These are phyloP conservation scores for Blastobotrys elegans DNA, from an alignment of 1,139 yeast genomes.

Conservation along the genomic window DNA sequence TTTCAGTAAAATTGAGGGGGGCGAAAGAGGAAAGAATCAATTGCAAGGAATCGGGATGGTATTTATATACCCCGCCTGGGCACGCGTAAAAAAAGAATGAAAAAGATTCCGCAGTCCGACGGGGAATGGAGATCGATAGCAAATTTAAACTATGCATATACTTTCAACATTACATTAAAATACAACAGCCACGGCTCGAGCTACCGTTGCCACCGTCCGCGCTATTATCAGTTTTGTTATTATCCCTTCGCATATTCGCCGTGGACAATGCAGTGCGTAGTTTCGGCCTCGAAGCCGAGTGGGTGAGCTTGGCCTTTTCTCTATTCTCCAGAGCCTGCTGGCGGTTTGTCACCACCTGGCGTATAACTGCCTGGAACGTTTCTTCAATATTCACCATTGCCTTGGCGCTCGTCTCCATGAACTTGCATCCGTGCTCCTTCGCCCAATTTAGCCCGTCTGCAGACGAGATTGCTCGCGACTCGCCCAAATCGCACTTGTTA, in stretches of 20 bases:
- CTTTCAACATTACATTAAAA: background rate
- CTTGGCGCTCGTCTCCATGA: constrained; percentile 86
- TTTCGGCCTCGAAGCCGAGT: constrained; percentile 13
- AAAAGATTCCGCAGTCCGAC: background rate
- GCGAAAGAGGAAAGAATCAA: background rate
- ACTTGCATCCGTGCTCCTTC: constrained; percentile 65
- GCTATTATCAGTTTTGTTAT: no score
- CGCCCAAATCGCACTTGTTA: constrained; percentile 55
- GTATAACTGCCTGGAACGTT: constrained; percentile 66
- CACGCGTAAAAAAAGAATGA: background rate
- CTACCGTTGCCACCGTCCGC: background rate
- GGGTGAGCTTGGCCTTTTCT: background rate
- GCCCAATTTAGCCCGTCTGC: constrained; percentile 82
- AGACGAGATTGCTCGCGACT: constrained; percentile 71
- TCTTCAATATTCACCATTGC: constrained; percentile 87
- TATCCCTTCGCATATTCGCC: constrained; percentile 9
- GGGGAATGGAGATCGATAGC: no score
- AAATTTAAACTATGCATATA: background rate
- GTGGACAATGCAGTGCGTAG: constrained; percentile 14
- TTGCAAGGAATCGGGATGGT: background rate
- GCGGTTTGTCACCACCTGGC: constrained; percentile 42
- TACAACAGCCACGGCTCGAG: background rate
- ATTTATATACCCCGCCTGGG: background rate
- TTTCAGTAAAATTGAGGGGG: constrained; percentile 1
- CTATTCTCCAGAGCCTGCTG: constrained; percentile 8